Evolutionary conservation across 805 yeast genomes (phyloP), one percentile per base, ranked within the genome.

Genomic region (Candida nemodendra): DNA sequence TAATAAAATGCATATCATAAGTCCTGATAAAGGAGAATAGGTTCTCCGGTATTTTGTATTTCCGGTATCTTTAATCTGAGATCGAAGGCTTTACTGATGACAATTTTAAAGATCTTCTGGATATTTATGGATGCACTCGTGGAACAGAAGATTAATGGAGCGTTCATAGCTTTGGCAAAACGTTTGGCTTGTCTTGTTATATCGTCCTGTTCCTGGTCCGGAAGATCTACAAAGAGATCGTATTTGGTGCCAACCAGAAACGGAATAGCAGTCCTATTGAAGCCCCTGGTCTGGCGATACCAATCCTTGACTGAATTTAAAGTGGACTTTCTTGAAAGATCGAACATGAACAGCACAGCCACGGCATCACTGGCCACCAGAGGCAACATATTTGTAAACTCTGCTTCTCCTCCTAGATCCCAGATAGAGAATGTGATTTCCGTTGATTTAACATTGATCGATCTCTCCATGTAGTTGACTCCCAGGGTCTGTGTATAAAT

Each of bases 371-470:
- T 80, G 12, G 95, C 83, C 11, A 91, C 96, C 40, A 91, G 69
- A 16, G 97, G 96, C 27, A 93, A 68, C 99, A 91, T 91, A 59
- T 91, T 91, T 38, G 89, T 86, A 64, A 88, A 91, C 61, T 93
- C 97, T 36, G 86, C 76, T 53, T 90, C 95, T 1, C 99, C 99
- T 17, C 99, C 99, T 9, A 91, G 66, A 62, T 91, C 99, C 95
- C 96, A 91, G 22, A 91, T 82, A 16, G 93, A 81, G 57, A 91
- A 91, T 25, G 93, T 83, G 39, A 91, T 86, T 48, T 86, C 88
- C 3, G 96, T 89, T 42, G 85, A 81, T 39, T 89, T 79, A 38
- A 91, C 81, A 42, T 79, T 81, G 19, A 91, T 85, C 42, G 84
- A 81, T 52, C 89, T 83, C 59, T 93, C 96, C 86, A 93, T 82